Evolutionary conservation across 371 early-diverging fungal genomes (phyloP).

Genomic region (Zychaea mexicana): DNA sequence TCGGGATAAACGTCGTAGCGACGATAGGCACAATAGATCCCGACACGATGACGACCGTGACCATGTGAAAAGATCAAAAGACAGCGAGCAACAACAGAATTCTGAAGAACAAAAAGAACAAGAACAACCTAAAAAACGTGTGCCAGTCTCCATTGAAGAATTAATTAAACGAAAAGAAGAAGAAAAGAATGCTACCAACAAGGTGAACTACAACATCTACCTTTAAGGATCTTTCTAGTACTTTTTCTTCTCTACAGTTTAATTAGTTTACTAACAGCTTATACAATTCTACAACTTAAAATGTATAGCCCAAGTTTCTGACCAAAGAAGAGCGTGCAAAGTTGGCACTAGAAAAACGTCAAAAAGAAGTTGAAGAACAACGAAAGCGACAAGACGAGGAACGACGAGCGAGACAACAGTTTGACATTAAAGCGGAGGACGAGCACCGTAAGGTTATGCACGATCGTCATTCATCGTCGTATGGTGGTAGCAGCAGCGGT

Average conservation of each 20-base stretch:
- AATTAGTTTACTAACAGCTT: not conserved
- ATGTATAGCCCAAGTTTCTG: constrained; percentile 78
- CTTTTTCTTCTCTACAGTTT: too few relatives aligned
- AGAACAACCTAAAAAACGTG: constrained; percentile 39
- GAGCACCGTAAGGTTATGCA: constrained; percentile 42
- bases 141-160: constrained; percentile 79
- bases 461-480: not conserved
- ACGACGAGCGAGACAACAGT: constrained; percentile 57
- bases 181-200: constrained; percentile 53
- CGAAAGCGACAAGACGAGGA: constrained; percentile 66
- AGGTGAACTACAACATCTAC: constrained; percentile 35
- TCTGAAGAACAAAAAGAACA: constrained; percentile 11
- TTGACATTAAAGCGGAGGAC: constrained; percentile 59
- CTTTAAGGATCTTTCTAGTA: too few relatives aligned
- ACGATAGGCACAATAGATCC: not conserved
- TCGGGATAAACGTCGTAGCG: not conserved
- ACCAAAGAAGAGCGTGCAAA: constrained; percentile 92
- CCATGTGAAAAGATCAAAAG: not conserved
- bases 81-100: not conserved
- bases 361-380: constrained; percentile 80
- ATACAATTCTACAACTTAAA: not conserved
- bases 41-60: not conserved
- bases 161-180: constrained; percentile 66
- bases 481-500: constrained; percentile 10
- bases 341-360: constrained; percentile 81